These are phyloP conservation scores for Sorghum bicolor DNA, from an alignment of 176 grass and related monocot species.

Conservation along the genomic window Sorghum_bicolor_NCBIv3 NC_012871.2:70773501-70774000, in stretches of 20 bases:
- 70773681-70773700: conserved; percentile 13
- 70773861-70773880: conserved; percentile 98
- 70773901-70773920: conserved; percentile 29
- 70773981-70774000: conserved; percentile 4
- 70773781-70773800: conserved; percentile 94
- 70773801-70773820: conserved; percentile 93
- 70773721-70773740: conserved; percentile 97
- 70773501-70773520: conserved; percentile 42
- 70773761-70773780: conserved; percentile 97
- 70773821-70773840: conserved; percentile 99
- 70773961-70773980: conserved; percentile 5
- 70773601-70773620: conserved; percentile 92
- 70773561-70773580: conserved; percentile 61
- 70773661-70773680: conserved; percentile 25
- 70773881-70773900: conserved; percentile 81
- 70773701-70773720: conserved; percentile 36
- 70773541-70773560: conserved; percentile 50
- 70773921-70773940: conserved; percentile 23
- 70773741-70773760: conserved; percentile 91
- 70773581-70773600: conserved; percentile 94
- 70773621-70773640: conserved; percentile 94
- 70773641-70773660: conserved; percentile 39
- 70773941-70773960: not conserved
- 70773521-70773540: conserved; percentile 30
- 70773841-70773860: conserved; percentile 95